phyloP scores from a whole-genome alignment of 2,329 filamentous ascomycete genomes.

The Bipolaris victoriae region DNA sequence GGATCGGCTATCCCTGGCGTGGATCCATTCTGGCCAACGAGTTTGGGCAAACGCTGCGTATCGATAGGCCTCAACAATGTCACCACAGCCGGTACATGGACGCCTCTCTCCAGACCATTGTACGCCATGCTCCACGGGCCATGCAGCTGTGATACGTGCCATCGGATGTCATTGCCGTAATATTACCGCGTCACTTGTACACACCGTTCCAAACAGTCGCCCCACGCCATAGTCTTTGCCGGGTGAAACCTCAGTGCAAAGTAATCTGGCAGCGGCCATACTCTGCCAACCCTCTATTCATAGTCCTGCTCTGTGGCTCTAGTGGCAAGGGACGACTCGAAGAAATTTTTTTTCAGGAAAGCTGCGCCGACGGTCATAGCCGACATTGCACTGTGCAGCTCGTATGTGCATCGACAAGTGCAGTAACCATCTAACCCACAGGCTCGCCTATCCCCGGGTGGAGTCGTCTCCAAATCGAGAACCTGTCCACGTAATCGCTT shows the following conservation, averaged over 20 bases:
- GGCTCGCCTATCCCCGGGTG: conserved; percentile 7
- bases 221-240: conserved; percentile 3
- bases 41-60: conserved; percentile 11
- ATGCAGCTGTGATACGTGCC: not conserved
- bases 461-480: conserved; percentile 8
- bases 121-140: not conserved
- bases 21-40: conserved; percentile 35
- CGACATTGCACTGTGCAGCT: not conserved
- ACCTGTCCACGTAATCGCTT: conserved; percentile 17
- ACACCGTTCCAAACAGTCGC: not conserved
- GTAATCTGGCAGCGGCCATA: not conserved
- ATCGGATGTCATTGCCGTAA: not conserved
- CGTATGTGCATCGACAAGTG: not conserved
- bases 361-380: not conserved
- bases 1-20: conserved; percentile 18
- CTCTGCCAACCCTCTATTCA: not conserved
- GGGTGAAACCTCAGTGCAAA: not conserved
- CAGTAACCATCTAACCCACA: not conserved
- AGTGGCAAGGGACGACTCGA: not conserved
- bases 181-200: not conserved
- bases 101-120: not conserved
- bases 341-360: not conserved
- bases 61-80: conserved; percentile 24
- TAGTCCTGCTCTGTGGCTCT: not conserved
- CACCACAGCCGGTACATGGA: conserved; percentile 1